Conservation (phyloP, 78 protist species). For the Trichosphaerium sp. region DNA sequence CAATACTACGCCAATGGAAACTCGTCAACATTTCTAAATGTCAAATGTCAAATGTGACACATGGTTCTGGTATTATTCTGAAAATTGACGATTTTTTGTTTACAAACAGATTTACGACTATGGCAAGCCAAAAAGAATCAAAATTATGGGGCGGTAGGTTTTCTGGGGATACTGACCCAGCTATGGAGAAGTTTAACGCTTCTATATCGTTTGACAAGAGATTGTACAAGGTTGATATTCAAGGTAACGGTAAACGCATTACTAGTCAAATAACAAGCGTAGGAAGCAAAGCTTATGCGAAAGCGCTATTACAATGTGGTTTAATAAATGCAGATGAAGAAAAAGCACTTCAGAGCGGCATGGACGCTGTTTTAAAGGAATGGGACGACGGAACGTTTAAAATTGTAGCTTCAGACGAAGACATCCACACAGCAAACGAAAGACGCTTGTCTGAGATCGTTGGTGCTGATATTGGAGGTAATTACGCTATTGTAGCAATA, state of each 20-base stretch:
- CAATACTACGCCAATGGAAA: too few species aligned
- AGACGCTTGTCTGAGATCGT: constrained; percentile 47
- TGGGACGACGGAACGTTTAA: constrained; percentile 22
- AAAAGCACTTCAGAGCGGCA: constrained; percentile 14
- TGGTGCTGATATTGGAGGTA: constrained; percentile 42
- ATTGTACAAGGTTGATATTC: constrained; percentile 15
- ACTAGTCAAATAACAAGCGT: too few species aligned
- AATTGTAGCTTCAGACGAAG: constrained; percentile 47
- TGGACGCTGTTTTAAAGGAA: constrained; percentile 3
- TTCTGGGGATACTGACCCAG: constrained; percentile 45
- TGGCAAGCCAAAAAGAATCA: not conserved
- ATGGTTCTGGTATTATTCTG: too few species aligned
- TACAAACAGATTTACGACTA: too few species aligned
- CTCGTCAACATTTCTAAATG: too few species aligned
- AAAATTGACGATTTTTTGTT: too few species aligned
- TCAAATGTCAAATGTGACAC: too few species aligned
- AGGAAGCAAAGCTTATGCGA: constrained; percentile 22
- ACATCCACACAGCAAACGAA: constrained; percentile 76
- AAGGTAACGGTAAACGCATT: constrained; percentile 3
- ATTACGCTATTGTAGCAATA: too few species aligned
- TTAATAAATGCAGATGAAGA: constrained; percentile 38
- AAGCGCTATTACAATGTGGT: not conserved
- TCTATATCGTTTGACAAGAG: constrained; percentile 40
- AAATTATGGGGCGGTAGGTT: constrained; percentile 64
- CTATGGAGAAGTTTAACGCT: constrained; percentile 51